Evolutionary conservation across 2,329 filamentous ascomycete species (phyloP), one percentile per base, ranked within the genome.

Genomic region (Colletotrichum sp.): DNA sequence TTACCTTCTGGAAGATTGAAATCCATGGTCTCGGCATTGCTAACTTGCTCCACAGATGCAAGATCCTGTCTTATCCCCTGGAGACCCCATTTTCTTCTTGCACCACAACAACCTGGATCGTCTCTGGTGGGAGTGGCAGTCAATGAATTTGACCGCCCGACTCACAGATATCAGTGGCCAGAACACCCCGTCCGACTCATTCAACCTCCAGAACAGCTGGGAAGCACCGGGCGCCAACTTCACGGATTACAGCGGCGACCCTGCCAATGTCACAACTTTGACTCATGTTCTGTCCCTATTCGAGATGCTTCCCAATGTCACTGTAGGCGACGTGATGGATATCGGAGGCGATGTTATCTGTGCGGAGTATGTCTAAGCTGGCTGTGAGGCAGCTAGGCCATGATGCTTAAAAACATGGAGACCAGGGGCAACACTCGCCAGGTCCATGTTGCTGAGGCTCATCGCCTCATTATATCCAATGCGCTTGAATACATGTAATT

Each of bases 261-360:
- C 75, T 1, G 78, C 75, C 32, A 75, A 73, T 34, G 68, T 30
- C 18, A 78, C 77, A 5, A 81, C 80, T 8, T 57, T 82, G 32
- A 75, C 74, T 5, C 80, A 82, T 75, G 75, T 78, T 32, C 52
- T 82, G 36, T 74, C 80, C 39, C 79, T 81, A 78, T 76, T 78
- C 59, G 80, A 78, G 16, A 77, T 81, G 32, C 70, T 80, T 13
- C 77, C 77, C 15, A 55, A 74, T 36, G 67, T 71, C 18, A 79
- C 70, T 7, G 77, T 82, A 18, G 72, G 72, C 7, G 80, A 82
- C 32, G 74, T 82, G 16, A 82, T 82, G 81, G 79, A 82, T 77
- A 80, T 80, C 39, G 30, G 68, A 10, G 78, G 63, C 60, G 75
- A 32, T 34, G 21, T 71, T 16, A 65, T 82, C 3, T 81, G 80